Evolutionary conservation across 2,329 filamentous ascomycete species (phyloP).

Genomic region (Rhexocercosporidium sp.): DNA sequence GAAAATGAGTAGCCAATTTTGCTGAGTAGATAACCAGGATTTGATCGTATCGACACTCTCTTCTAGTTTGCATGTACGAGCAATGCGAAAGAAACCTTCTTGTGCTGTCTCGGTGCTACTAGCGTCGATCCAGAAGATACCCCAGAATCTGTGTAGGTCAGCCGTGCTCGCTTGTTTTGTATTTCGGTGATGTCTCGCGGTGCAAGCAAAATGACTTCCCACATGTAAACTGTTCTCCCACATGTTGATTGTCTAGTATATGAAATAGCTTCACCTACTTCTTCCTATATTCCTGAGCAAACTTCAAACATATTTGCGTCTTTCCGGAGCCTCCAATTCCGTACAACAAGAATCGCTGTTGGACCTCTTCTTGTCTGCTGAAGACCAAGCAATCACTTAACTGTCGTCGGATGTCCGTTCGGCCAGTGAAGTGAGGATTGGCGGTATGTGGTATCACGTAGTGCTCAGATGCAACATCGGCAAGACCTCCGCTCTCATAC

Average conservation of each 20-base stretch:
- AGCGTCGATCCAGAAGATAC: constrained; percentile 32
- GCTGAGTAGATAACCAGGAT: constrained; percentile 33
- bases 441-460: constrained; percentile 20
- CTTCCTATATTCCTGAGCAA: constrained; percentile 17
- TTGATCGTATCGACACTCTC: constrained; percentile 18
- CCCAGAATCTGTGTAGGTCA: constrained; percentile 26
- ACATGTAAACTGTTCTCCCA: too few species aligned
- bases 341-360: constrained; percentile 32
- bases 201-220: too few species aligned
- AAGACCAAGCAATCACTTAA: constrained; percentile 13
- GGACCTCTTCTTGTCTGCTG: background rate
- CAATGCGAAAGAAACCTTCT: constrained; percentile 20
- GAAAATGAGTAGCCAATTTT: constrained; percentile 46
- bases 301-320: constrained; percentile 35
- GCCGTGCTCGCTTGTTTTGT: too few species aligned
- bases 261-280: background rate
- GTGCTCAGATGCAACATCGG: constrained; percentile 18
- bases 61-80: constrained; percentile 6
- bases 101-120: constrained; percentile 19
- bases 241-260: background rate
- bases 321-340: constrained; percentile 43
- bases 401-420: constrained; percentile 20
- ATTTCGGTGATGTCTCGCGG: too few species aligned
- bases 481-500: background rate
- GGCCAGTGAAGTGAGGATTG: constrained; percentile 29